Conservation (phyloP, 208 protist genomes). For the Acanthamoeba rhysodes region DNA sequence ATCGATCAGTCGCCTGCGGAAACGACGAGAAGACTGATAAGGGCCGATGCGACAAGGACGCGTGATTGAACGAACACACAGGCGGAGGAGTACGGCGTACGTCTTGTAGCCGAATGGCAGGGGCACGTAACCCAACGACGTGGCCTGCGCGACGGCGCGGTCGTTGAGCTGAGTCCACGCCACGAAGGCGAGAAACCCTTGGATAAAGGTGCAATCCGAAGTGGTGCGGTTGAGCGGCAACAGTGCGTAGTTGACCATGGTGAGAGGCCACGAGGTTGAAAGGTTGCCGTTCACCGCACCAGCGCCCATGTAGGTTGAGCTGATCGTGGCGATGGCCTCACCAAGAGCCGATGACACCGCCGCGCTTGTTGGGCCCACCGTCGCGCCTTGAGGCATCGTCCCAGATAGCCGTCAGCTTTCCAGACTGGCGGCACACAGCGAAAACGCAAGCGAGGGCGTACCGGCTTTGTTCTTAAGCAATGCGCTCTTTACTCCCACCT, state of each 20-base stretch:
- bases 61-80: not conserved
- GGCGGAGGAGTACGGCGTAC: not conserved
- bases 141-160: not conserved
- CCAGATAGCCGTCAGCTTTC: not conserved
- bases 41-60: not conserved
- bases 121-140: not conserved
- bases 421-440: not conserved
- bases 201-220: not conserved
- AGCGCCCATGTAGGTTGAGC: not conserved
- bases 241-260: not conserved
- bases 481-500: not conserved
- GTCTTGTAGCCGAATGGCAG: not conserved
- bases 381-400: not conserved
- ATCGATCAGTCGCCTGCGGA: not conserved
- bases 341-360: not conserved
- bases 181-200: not conserved
- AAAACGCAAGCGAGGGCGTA: not conserved
- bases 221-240: not conserved
- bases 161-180: constrained; percentile 47
- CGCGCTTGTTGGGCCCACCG: not conserved
- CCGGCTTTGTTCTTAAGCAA: not conserved
- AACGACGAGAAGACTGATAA: not conserved
- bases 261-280: constrained; percentile 21
- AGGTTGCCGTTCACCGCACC: not conserved
- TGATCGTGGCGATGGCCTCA: not conserved